These are phyloP conservation scores for Nothomitra cinnamomea DNA, from an alignment of 2,329 filamentous ascomycete genomes.

Conservation along the genomic window DNA sequence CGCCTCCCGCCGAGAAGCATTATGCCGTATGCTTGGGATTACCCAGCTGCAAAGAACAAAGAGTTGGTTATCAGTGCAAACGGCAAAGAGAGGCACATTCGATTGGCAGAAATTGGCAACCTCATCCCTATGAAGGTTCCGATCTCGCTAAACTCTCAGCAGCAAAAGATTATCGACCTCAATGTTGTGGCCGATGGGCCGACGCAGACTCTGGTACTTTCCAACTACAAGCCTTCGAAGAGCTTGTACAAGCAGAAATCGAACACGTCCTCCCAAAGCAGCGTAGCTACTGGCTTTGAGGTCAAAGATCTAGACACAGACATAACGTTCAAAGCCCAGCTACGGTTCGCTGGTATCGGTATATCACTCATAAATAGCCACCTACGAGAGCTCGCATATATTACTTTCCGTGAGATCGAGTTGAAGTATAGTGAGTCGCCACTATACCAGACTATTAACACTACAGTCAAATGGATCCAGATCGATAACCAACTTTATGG, in stretches of 20 bases:
- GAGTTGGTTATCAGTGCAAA: constrained; percentile 71
- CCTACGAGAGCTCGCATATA: constrained; percentile 77
- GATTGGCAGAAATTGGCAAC: constrained; percentile 91
- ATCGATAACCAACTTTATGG: constrained; percentile 98
- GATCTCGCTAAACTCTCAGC: constrained; percentile 38
- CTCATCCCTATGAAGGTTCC: constrained; percentile 85
- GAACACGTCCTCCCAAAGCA: constrained; percentile 36
- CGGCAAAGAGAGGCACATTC: constrained; percentile 76
- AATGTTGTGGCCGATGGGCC: constrained; percentile 92
- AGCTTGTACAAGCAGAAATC: constrained; percentile 68
- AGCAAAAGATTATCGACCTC: constrained; percentile 84
- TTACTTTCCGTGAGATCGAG: constrained; percentile 83
- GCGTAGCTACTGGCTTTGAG: constrained; percentile 59
- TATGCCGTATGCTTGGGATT: constrained; percentile 99
- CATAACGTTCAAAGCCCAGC: constrained; percentile 73
- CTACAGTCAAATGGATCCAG: constrained; percentile 96
- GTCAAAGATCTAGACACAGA: constrained; percentile 83
- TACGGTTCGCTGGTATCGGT: constrained; percentile 78
- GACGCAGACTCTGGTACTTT: constrained; percentile 83
- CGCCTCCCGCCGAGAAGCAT: constrained; percentile 85
- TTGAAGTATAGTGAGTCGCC: constrained; percentile 86
- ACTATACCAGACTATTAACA: constrained; percentile 77
- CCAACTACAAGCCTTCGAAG: constrained; percentile 83
- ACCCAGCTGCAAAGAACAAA: constrained; percentile 90
- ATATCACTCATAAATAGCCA: constrained; percentile 88